These are phyloP conservation scores for Rhizopus stolonifer DNA, from an alignment of 371 early-diverging fungal genomes.

Conservation along the genomic window DNA sequence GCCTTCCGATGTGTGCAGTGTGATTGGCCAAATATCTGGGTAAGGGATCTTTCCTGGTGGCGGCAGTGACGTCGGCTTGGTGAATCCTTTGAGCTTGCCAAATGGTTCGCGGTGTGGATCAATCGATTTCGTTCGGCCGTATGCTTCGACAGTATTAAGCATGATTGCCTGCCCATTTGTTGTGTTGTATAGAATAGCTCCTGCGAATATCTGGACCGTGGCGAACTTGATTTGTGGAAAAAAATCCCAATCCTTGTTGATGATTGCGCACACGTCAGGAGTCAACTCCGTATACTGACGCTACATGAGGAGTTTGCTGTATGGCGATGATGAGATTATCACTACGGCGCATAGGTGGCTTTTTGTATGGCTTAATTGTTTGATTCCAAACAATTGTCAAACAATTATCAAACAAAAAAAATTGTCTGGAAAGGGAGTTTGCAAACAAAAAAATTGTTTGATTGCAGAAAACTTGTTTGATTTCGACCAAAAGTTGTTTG, in stretches of 20 bases:
- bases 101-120: constrained; percentile 17
- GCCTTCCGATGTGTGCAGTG: not conserved
- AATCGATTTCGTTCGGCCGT: constrained; percentile 18
- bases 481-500: no score
- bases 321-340: constrained; percentile 10
- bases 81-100: constrained; percentile 7
- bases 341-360: no score
- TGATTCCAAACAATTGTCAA: no score
- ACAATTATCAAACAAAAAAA: no score
- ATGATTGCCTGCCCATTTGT: constrained; percentile 25
- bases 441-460: no score
- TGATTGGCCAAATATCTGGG: not conserved
- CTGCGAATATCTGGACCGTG: constrained; percentile 16
- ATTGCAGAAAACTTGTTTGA: no score
- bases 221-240: constrained; percentile 19
- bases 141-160: constrained; percentile 30
- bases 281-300: constrained; percentile 3
- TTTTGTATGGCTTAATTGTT: no score
- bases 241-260: constrained; percentile 16
- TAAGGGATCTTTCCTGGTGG: not conserved
- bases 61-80: constrained; percentile 2
- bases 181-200: constrained; percentile 15
- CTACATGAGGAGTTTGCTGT: not conserved
- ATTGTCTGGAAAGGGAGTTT: no score
- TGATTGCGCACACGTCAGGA: constrained; percentile 4